Base-by-base conservation (phyloP, 2,329 filamentous ascomycete genomes). In the Fusarium graminum region DNA sequence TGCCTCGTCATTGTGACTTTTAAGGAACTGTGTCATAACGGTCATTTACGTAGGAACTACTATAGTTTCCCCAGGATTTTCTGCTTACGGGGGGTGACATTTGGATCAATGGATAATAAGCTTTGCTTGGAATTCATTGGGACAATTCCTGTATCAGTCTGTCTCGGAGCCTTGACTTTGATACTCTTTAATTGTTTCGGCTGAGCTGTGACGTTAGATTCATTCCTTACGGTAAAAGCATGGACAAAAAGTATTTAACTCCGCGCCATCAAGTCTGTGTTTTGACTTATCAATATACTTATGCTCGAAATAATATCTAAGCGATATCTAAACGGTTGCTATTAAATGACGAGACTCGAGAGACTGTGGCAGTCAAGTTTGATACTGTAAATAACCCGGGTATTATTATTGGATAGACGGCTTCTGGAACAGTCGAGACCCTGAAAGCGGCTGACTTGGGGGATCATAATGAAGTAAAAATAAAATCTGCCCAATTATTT, bases 341-440 rank as follows among this genome's bases (percentile, higher is more conserved):
- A 29, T 29, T 22, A 22, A 22, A 29, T 29, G 28, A 29, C 28
- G 28, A 34, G 7, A 34, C 30, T 14, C 16, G 11, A 32, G 12
- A 13, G 6, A 3, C 30, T 32, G 13, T 29, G n/a, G 8, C 34
- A 14, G 14, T 34, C 14, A 36, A n/a, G 16, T 36, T 36, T 36
- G 34, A 36, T 17, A 16, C 16, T 10, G 34, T 36, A 36, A 17
- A 36, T n/a, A 17, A 16, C n/a, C 12, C 26, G 32, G n/a, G 22
- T n/a, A 29, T 10, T 28, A 22, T 38, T 17, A 29, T 40, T 28
- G 52, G 43, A 32, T 34, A 38, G 12, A 52, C 17, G 39, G 39
- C 28, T 47, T 47, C 54, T 65, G 57, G 65, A 68, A 66, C 52
- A 56, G 65, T 59, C 65, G 61, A 68, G 65, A 66, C 65, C 61